Base-by-base conservation (phyloP, 805 yeast genomes). In the Ogataea pilisensis region DNA sequence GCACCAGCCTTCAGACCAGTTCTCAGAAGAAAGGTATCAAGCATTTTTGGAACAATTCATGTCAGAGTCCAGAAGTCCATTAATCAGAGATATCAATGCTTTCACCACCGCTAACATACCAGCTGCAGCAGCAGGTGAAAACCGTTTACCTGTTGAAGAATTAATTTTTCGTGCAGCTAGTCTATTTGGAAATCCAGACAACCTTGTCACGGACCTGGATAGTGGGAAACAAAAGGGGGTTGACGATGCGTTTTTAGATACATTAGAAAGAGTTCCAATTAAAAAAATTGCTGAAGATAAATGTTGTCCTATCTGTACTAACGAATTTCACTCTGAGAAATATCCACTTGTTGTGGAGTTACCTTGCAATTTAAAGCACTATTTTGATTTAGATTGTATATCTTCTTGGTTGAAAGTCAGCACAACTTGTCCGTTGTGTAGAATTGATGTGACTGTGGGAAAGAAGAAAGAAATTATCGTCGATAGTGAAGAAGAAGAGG, bases 311-410 rank as follows among this genome's bases (percentile, higher is more conserved):
- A 90, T 90, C 30, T 90, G 98, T 53, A 84, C 93, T 17, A 76
- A 75, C 48, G 76, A 73, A 43, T 90, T 78, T 53, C 65, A 73
- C 3, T 83, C 80, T 26, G 95, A 88, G 56, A 68, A 78, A 34
- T 81, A 82, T 53, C 96, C 96, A 2, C 65, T 90, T 35, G 79
- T 90, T 11, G 96, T 88, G 14, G 68, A 73, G 50, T 68, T 90
- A 20, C 82, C 82, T 3, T 90, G 98, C 61, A 69, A 71, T 30
- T 57, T 64, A 7, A 72, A 68, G 28, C 98, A 90, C 60, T 72
- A 72, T 31, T 90, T 85, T 61, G 98, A 90, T 58, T 68, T 89
- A 48, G 97, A 91, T 50, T 90, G 97, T 59, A 80, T 91, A 29
- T 82, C 84, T 0, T 93, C 95, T 0, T 90, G 98, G 98, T 68